Base-by-base conservation (phyloP, 2,329 filamentous ascomycete genomes). In the Talaromyces sp. region DNA sequence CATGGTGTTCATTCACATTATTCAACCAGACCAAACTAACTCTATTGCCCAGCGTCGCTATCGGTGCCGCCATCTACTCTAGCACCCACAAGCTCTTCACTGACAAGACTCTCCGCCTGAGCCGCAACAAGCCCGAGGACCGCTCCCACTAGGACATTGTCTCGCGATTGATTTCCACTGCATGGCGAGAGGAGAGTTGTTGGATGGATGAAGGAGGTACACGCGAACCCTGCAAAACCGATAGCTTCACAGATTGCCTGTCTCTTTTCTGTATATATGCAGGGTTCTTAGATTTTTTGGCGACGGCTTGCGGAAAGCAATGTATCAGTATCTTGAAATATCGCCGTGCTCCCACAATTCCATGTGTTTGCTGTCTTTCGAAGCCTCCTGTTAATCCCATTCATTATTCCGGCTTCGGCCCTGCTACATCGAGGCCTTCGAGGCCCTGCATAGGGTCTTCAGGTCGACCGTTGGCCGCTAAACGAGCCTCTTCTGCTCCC, bases 401-500 rank as follows among this genome's bases (percentile, higher is more conserved):
- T 65, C 64, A 54, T 85, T 74, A 95, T 71, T 85, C 87, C 59
- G 85, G 88, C 75, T 91, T 93, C 13, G 95, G 95, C 9, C 96
- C 96, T 60, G 93, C 96, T 69, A 98, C 91, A 76, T 98, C 96
- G 59, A 98, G 81, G 17, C 90, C 91, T 75, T 98, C 93, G 7
- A 99, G 80, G 36, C 93, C 93, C 77, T 97, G 92, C 95, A 99
- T 99, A 3, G 93, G 92, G 78, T 98, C 92, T 68, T 88, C 85
- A 1, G 84, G 83, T 52, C 71, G 81, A 62, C 82, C 80, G 66
- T 84, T 84, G 39, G 79, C 78, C 60, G 76, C 78, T 62, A 76
- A 77, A 65, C 80, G 80, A 56, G 80, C 80, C 67, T 83, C 79
- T 51, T 88, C 86, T 44, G 81, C 79, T 30, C 83, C 86, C 67